Evolutionary conservation across 495 filamentous ascomycete genomes (phyloP).

Genomic region (Hypomontagnella monticulosa): DNA sequence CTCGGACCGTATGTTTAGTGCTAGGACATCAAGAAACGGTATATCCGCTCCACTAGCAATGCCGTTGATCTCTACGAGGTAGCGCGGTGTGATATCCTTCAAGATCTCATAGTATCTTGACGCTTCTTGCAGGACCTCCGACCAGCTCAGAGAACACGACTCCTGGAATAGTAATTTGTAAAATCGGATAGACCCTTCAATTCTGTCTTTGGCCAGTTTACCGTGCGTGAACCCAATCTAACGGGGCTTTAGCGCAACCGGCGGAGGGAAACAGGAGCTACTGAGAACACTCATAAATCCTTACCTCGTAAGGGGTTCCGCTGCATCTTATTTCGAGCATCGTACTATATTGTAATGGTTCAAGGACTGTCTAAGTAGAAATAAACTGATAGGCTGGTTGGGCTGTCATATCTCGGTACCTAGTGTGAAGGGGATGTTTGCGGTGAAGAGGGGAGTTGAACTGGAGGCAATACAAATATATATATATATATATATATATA

Average conservation of each 20-base stretch:
- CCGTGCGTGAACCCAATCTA: constrained; percentile 45
- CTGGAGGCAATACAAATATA: too few relatives aligned
- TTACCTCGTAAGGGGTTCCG: constrained; percentile 47
- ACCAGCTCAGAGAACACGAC: constrained; percentile 40
- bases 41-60: constrained; percentile 68
- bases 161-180: constrained; percentile 40
- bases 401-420: too few relatives aligned
- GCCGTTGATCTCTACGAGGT: constrained; percentile 63
- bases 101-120: constrained; percentile 38
- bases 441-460: too few relatives aligned
- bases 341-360: constrained; percentile 2
- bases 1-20: constrained; percentile 74
- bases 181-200: constrained; percentile 41
- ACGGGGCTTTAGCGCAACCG: neutral
- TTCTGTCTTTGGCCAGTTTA: constrained; percentile 34
- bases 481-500: too few relatives aligned
- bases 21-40: constrained; percentile 66
- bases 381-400: too few relatives aligned
- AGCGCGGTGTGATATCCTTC: constrained; percentile 48
- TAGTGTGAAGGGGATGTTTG: too few relatives aligned
- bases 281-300: neutral
- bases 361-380: neutral
- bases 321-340: constrained; percentile 50
- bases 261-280: neutral
- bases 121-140: constrained; percentile 39